Conservation (phyloP, 768 basidiomycete genomes). For the Leccinum boreale region DNA sequence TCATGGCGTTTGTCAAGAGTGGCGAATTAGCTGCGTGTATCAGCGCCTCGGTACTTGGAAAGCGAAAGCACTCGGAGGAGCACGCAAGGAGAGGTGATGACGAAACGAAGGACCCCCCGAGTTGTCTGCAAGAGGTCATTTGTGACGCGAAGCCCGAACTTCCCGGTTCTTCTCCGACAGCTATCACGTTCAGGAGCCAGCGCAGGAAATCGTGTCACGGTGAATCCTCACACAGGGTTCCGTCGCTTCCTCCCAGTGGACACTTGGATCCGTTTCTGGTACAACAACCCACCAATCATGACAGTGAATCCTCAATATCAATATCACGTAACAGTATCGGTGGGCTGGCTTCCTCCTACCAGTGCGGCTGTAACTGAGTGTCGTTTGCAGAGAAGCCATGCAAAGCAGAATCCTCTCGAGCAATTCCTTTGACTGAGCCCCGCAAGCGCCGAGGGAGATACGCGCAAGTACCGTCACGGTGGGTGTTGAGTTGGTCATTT, state of each 20-base stretch:
- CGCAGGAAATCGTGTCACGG: slow-evolving; percentile 20
- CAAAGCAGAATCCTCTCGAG: slow-evolving; percentile 11
- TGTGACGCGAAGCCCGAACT: neutral
- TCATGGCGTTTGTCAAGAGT: slow-evolving; percentile 24
- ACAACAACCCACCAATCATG: neutral
- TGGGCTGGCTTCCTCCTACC: slow-evolving; percentile 4
- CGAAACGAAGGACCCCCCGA: neutral
- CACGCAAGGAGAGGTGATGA: slow-evolving; percentile 2
- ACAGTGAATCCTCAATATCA: neutral
- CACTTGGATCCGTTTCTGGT: slow-evolving; percentile 12
- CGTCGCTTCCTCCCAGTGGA: slow-evolving; percentile 1
- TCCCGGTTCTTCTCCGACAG: neutral
- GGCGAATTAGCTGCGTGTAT: slow-evolving; percentile 28
- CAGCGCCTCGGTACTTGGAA: slow-evolving; percentile 23
- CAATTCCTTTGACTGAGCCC: slow-evolving; percentile 15
- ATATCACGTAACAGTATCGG: slow-evolving; percentile 1
- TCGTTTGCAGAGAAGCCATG: slow-evolving; percentile 8
- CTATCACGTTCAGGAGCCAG: slow-evolving; percentile 1
- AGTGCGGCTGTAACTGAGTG: neutral
- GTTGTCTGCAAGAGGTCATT: slow-evolving; percentile 2
- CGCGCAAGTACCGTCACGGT: slow-evolving; percentile 36
- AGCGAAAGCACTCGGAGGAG: slow-evolving; percentile 28
- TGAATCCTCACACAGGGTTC: slow-evolving; percentile 5
- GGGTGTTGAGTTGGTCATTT: slow-evolving; percentile 12
- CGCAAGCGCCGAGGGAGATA: slow-evolving; percentile 62